These are phyloP conservation scores for Chrysanthemum seticuspe DNA, from an alignment of 129 eudicot genomes.

Conservation along the genomic window DNA sequence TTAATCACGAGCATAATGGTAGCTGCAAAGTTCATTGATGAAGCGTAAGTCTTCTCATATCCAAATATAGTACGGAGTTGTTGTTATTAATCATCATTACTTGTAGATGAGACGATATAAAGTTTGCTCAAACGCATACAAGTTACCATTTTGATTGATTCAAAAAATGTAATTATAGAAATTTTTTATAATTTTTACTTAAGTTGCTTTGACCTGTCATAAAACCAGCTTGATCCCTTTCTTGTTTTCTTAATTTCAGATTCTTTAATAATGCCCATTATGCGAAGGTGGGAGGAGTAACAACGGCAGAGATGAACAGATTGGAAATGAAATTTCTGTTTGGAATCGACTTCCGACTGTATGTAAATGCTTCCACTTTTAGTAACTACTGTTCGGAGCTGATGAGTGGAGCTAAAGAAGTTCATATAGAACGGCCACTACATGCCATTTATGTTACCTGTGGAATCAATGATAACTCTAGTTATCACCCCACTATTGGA, in stretches of 20 bases:
- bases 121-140: not conserved
- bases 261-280: slow-evolving; percentile 73
- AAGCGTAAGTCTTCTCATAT: slow-evolving; percentile 56
- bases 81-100: not conserved
- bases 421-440: slow-evolving; percentile 34
- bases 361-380: slow-evolving; percentile 52
- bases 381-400: slow-evolving; percentile 45
- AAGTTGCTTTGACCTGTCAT: not conserved
- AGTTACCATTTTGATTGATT: not conserved
- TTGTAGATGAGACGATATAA: not conserved
- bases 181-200: not conserved
- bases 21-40: slow-evolving; percentile 81
- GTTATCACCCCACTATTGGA: slow-evolving; percentile 40
- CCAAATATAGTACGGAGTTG: not conserved
- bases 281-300: slow-evolving; percentile 82
- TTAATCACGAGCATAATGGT: slow-evolving; percentile 70
- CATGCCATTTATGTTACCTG: slow-evolving; percentile 22
- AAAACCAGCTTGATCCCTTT: not conserved
- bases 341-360: slow-evolving; percentile 54
- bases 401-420: slow-evolving; percentile 33
- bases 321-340: slow-evolving; percentile 71
- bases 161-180: not conserved
- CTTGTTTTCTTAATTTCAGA: slow-evolving; percentile 34
- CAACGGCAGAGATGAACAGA: slow-evolving; percentile 60
- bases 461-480: slow-evolving; percentile 42